These are phyloP conservation scores for Cordyceps farinosa DNA, from an alignment of 2,329 filamentous ascomycete genomes.

Conservation along the genomic window DNA sequence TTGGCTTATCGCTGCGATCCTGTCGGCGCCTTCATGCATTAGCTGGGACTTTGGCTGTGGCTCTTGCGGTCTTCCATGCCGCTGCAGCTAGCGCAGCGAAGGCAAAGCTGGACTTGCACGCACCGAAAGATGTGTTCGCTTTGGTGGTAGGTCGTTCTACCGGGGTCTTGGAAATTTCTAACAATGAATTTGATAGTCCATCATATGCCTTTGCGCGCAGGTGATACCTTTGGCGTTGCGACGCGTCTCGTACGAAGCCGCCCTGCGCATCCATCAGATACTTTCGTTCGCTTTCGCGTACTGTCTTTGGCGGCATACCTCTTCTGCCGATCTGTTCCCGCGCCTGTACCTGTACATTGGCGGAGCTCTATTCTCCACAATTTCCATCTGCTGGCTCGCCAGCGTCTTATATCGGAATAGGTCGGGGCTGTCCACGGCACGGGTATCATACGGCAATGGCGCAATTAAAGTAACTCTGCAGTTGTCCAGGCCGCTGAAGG, in stretches of 20 bases:
- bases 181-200: not conserved
- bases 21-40: constrained; percentile 1
- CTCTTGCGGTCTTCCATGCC: not conserved
- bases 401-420: constrained; percentile 1
- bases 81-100: not conserved
- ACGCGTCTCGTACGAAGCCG: constrained; percentile 7
- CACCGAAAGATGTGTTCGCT: not conserved
- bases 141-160: not conserved
- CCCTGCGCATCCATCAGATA: not conserved
- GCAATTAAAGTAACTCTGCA: not conserved
- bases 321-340: not conserved
- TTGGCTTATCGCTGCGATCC: not conserved
- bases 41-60: not conserved
- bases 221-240: not conserved
- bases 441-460: not conserved
- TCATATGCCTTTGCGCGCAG: not conserved
- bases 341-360: constrained; percentile 2
- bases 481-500: not conserved
- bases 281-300: constrained; percentile 5
- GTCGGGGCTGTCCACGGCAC: not conserved
- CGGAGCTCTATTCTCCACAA: not conserved
- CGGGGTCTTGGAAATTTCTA: not conserved
- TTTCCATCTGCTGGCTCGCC: not conserved
- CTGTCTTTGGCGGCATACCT: constrained; percentile 1
- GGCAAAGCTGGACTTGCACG: not conserved